Evolutionary conservation across 768 basidiomycete species (phyloP).

Genomic region (Terana coerulea): DNA sequence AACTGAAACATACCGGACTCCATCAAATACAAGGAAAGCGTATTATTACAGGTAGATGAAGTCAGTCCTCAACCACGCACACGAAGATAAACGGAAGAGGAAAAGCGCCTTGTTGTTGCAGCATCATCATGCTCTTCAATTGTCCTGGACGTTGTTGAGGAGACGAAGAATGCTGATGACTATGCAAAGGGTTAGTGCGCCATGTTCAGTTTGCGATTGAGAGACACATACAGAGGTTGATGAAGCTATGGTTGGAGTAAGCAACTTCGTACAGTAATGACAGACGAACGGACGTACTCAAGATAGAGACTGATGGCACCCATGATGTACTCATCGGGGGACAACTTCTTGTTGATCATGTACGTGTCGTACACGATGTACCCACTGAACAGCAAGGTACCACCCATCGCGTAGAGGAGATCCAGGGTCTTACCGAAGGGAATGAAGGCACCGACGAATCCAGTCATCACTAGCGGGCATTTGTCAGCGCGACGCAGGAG

Average conservation of each 20-base stretch:
- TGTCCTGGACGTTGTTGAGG: slow-evolving; percentile 51
- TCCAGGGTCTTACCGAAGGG: slow-evolving; percentile 84
- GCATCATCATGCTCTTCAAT: too few species aligned
- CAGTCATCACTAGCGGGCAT: slow-evolving; percentile 59
- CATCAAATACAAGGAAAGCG: too few species aligned
- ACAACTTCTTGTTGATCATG: slow-evolving; percentile 80
- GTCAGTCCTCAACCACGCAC: too few species aligned
- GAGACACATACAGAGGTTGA: slow-evolving; percentile 73
- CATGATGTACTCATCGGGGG: slow-evolving; percentile 92
- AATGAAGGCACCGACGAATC: slow-evolving; percentile 79
- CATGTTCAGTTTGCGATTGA: background rate
- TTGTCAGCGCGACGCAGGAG: slow-evolving; percentile 4
- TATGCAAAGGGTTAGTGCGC: slow-evolving; percentile 23
- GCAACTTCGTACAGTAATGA: background rate
- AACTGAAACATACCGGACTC: too few species aligned
- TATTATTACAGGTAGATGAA: too few species aligned
- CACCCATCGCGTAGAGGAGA: slow-evolving; percentile 73
- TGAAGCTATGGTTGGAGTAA: slow-evolving; percentile 47
- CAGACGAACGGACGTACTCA: slow-evolving; percentile 54
- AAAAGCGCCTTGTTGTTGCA: too few species aligned
- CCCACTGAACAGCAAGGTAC: slow-evolving; percentile 81
- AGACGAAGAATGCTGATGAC: slow-evolving; percentile 86
- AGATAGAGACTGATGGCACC: slow-evolving; percentile 92
- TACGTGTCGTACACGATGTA: slow-evolving; percentile 93
- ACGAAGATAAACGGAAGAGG: too few species aligned